Percentiles rank a stretch among this genome's conserved stretches.
Evolutionary conservation across 2,329 filamentous ascomycete species (phyloP).

Genomic region (Apiospora saccharicola): DNA sequence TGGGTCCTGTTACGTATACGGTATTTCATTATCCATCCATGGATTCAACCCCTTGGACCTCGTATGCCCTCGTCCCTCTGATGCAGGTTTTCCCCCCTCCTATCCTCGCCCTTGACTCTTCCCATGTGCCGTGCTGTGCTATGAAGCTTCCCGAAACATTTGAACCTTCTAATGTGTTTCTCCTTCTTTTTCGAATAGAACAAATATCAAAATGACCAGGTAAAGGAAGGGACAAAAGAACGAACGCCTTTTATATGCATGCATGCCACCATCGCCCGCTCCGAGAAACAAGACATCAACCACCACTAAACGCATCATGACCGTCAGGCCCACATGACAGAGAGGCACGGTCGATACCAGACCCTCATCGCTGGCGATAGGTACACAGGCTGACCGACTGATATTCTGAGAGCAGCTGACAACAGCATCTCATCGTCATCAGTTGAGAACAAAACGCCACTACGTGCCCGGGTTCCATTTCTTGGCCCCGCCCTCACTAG

Average conservation of each 20-base stretch:
- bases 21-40: conserved; percentile 1
- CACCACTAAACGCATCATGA: background rate
- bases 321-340: background rate
- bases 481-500: conserved; percentile 26
- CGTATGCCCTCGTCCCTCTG: background rate
- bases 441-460: conserved; percentile 18
- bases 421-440: background rate
- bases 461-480: conserved; percentile 26
- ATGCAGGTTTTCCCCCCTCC: background rate
- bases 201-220: background rate
- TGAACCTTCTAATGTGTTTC: background rate
- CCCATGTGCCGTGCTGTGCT: background rate
- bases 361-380: background rate
- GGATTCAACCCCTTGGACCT: background rate
- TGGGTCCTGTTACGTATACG: background rate
- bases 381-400: background rate
- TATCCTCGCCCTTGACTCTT: background rate
- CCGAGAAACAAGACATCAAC: background rate
- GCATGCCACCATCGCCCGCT: background rate
- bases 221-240: background rate
- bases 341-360: background rate
- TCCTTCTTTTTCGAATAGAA: background rate
- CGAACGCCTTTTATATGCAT: conserved; percentile 15
- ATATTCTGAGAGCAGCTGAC: background rate
- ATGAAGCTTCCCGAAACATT: background rate